Conservation (phyloP, 495 filamentous ascomycete species). For the Penicillium samsonianum region DNA sequence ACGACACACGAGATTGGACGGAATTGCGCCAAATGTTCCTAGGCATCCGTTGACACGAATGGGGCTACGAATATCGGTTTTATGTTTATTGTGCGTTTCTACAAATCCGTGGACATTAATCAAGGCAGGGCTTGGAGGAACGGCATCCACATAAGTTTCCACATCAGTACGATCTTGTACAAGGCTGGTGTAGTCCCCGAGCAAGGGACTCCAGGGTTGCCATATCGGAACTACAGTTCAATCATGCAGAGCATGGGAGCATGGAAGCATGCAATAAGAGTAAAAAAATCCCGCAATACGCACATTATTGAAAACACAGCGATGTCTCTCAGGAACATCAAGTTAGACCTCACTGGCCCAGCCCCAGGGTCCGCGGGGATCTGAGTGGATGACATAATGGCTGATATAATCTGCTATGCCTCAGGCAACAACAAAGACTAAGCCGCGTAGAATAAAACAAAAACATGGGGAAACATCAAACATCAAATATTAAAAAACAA, state of each 20-base stretch:
- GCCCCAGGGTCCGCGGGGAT: background rate
- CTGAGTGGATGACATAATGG: background rate
- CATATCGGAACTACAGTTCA: conserved; percentile 4
- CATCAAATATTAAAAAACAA: background rate
- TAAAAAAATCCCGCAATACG: background rate
- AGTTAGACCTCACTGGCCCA: background rate
- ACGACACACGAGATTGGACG: background rate
- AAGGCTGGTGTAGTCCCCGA: background rate
- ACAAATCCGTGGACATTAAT: background rate
- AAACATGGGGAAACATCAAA: background rate
- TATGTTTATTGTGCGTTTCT: background rate
- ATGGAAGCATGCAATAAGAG: conserved; percentile 7
- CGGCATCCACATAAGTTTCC: background rate
- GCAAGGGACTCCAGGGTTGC: conserved; percentile 3
- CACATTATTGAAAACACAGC: conserved; percentile 1
- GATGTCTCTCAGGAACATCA: background rate
- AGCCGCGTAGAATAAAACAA: background rate
- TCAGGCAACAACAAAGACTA: background rate
- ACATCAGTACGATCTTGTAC: background rate
- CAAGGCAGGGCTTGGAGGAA: background rate
- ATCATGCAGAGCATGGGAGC: background rate
- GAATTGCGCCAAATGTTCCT: background rate
- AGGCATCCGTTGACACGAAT: background rate
- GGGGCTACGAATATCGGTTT: background rate
- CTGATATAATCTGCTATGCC: background rate